Evolutionary conservation across 495 filamentous ascomycete species (phyloP), one percentile per base, ranked within the genome.

Genomic region (Hypoxylon rickii): DNA sequence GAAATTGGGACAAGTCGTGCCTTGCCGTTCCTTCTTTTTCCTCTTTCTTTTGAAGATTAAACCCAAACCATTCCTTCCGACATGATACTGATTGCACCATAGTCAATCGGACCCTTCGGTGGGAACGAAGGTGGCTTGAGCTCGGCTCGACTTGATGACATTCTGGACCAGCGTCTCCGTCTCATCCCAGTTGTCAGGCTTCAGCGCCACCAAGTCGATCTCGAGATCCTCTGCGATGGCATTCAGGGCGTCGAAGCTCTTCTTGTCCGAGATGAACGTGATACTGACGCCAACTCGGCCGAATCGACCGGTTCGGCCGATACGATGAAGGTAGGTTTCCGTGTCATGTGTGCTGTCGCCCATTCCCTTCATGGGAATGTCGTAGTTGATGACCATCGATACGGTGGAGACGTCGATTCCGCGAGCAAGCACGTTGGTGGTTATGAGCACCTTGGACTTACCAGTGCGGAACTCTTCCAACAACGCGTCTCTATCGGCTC

Each of bases 401-500:
- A 97, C 95, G 15, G 92, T 92, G 22, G 91, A 90, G 8, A 99
- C 92, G 73, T 99, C 95, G 55, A 99, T 97, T 63, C 95, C 95
- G 65, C 95, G 90, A 4, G 95, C 89, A 42, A 99, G 83, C 31
- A 99, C 93, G 67, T 99, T 97, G 61, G 95, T 99, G 0, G 95
- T 93, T 66, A 97, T 97, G 51, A 99, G 86, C n/a, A 99, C 94
- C 78, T 97, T 99, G 44, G 90, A 88, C 19, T 83, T 77, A 42
- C 92, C 92, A 16, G 69, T 79, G 53, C 94, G 87, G 85, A 97
- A 99, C 10, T 86, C 74, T 63, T 96, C 89, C 54, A 99, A 88
- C 55, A 97, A 83, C 0, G 74, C 68, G 64, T 99, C 95, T 70
- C 95, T 89, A 57, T 91, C 83, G 5, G 73, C 74, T 13, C 90